Base-by-base conservation (phyloP, 345 rosid genomes). In the Hevea brasiliensis region DNA sequence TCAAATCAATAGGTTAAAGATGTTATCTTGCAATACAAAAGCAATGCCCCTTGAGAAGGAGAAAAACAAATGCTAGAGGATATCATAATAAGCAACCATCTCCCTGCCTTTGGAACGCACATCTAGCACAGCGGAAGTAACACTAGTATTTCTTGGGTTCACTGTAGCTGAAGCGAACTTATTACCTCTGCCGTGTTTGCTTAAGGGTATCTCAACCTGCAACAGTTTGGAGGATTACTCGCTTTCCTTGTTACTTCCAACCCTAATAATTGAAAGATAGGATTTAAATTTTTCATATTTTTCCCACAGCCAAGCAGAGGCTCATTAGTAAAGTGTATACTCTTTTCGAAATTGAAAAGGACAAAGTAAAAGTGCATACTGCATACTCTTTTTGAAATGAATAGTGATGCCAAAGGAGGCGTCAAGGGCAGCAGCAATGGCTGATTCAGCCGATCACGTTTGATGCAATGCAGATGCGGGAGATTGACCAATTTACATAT, bases 401-500 rank as follows among this genome's bases (percentile, higher is more conserved):
- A 89, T 26, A 4, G 89, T 79, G 62, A 92, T 84, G 59, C 91
- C 97, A 75, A 87, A 89, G 69, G 87, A 86, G 42, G 90, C 72
- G 65, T 94, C 98, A 42, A 79, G 92, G 45, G 92, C 78, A 68
- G 93, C 95, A 23, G 87, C 86, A 41, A 94, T 84, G 72, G 97
- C 95, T 14, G 94, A 89, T 65, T 87, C 95, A 3, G 87, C 97
- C 86, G 85, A 56, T 89, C 88, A 9, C 87, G 77, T 70, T 88
- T n/a, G n/a, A n/a, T n/a, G n/a, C 90, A 76, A 92, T 92, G 56
- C 96, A 90, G 76, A 89, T 89, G 71, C 97, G 89, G 50, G 96
- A 92, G 57, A 94, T 87, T 3, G 96, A 57, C n/a, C n/a, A n/a
- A n/a, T n/a, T n/a, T n/a, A n/a, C n/a, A n/a, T n/a, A n/a, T n/a